Evolutionary conservation across 805 yeast species (phyloP), one percentile per base, ranked within the genome.

Genomic region (Torulaspora delbrueckii): DNA sequence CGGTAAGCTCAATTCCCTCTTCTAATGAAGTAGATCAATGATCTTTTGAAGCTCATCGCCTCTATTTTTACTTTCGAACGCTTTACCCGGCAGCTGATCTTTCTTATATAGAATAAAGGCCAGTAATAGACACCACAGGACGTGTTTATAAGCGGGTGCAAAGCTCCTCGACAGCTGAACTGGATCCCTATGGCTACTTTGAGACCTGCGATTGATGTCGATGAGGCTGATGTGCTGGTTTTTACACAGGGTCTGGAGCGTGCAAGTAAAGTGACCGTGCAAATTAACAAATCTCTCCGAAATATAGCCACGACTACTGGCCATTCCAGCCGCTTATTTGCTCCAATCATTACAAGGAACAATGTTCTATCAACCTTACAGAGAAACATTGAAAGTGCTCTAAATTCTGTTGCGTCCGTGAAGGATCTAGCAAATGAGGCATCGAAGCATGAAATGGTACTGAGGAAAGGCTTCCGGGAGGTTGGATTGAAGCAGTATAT

Each of bases 191-290:
- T 23, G 28, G n/a, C 18, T 19, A 32, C 32, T 14, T 40, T 45
- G 47, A 32, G 23, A 5, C 46, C 45, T 2, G 47, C 48, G 6
- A 58, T 79, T 23, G 90, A 84, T 56, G 70, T 81, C 2, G 90
- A 85, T 57, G 91, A 84, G 60, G 89, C 90, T 2, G 96, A 88
- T 55, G 81, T 87, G 27, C 82, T 87, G 2, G 89, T 89, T 4
- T 73, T 89, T 26, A 84, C 86, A 42, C 93, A 85, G 57, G 82
- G 84, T 43, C 71, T 90, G 27, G 65, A 72, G 40, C 75, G 79
- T 43, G 77, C 87, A 3, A 75, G 76, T 32, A 72, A 70, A 14
- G 65, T 87, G 33, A 76, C 88, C 8, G 58, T 64, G 1, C 66
- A 75, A 36, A 81, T 89, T 45, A 70, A 78, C 8, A 65, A 67